phyloP scores from a whole-genome alignment of 805 yeast genomes.

The Ogataea allantospora region DNA sequence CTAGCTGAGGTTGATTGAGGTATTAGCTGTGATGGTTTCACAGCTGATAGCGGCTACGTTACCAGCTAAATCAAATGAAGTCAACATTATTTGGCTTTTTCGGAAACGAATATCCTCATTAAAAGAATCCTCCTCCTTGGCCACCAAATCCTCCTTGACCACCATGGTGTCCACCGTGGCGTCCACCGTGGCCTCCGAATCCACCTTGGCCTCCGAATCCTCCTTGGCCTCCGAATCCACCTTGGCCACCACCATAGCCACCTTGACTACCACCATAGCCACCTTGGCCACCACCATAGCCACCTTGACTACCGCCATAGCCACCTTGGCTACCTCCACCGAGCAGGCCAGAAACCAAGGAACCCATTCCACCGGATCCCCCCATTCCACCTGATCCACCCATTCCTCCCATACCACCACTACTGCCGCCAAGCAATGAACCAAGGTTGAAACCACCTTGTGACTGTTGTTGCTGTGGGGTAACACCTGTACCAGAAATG shows the following conservation, averaged over 20 bases:
- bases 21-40: neutral
- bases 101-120: too few species aligned
- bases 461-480: constrained; percentile 19
- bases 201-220: constrained; percentile 25
- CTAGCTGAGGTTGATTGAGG: neutral
- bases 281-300: constrained; percentile 12
- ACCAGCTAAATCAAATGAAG: too few species aligned
- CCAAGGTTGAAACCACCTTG: constrained; percentile 31
- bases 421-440: constrained; percentile 22
- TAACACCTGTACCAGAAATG: constrained; percentile 27
- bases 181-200: constrained; percentile 25
- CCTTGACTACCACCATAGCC: constrained; percentile 15
- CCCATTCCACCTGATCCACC: constrained; percentile 7
- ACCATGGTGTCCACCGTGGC: constrained; percentile 3
- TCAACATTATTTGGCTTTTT: too few species aligned
- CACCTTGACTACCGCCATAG: constrained; percentile 7
- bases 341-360: constrained; percentile 19
- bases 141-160: constrained; percentile 26
- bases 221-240: constrained; percentile 13
- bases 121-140: constrained; percentile 12
- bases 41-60: too few species aligned
- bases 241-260: constrained; percentile 13
- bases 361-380: constrained; percentile 17
- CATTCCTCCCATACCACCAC: constrained; percentile 10
- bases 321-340: constrained; percentile 12